These are phyloP conservation scores for Heritiera fomes DNA, from an alignment of 345 rosid genomes.

Conservation along the genomic window DNA sequence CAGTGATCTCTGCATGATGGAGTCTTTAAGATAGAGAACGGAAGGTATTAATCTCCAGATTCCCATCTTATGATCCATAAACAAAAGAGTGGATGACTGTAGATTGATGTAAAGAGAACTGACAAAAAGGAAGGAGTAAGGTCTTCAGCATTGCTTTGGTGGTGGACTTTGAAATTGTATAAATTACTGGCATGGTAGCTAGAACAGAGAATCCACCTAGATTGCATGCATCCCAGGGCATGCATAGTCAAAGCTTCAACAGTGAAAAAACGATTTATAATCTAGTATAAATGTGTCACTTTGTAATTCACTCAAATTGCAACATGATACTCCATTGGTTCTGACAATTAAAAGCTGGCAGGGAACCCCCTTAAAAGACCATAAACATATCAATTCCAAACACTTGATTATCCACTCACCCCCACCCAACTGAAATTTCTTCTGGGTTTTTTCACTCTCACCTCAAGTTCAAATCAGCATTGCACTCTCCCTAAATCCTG, in stretches of 20 bases:
- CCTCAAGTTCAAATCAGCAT: conserved; percentile 1
- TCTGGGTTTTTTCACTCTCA: neutral
- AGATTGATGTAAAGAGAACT: neutral
- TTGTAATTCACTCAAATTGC: neutral
- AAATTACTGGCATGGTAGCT: neutral
- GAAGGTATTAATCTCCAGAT: neutral
- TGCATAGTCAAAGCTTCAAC: neutral
- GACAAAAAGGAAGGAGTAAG: neutral
- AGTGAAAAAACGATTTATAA: neutral
- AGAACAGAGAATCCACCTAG: neutral
- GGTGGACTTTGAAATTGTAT: neutral
- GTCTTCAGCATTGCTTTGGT: neutral
- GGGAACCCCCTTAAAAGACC: neutral
- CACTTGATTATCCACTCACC: neutral
- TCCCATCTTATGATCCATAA: neutral
- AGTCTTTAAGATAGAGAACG: neutral
- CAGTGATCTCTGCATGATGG: neutral
- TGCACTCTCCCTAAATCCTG: neutral
- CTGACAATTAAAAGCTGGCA: neutral
- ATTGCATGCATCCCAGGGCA: neutral
- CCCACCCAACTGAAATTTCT: neutral
- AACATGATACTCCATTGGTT: neutral
- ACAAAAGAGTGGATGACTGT: neutral
- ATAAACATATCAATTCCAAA: neutral
- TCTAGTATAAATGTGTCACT: neutral